A percentile compares a stretch with the other conserved stretches of the same genome.
These are phyloP conservation scores for Phytophthora chlamydospora DNA, from an alignment of 352 stramenopile species.

Conservation along the genomic window DNA sequence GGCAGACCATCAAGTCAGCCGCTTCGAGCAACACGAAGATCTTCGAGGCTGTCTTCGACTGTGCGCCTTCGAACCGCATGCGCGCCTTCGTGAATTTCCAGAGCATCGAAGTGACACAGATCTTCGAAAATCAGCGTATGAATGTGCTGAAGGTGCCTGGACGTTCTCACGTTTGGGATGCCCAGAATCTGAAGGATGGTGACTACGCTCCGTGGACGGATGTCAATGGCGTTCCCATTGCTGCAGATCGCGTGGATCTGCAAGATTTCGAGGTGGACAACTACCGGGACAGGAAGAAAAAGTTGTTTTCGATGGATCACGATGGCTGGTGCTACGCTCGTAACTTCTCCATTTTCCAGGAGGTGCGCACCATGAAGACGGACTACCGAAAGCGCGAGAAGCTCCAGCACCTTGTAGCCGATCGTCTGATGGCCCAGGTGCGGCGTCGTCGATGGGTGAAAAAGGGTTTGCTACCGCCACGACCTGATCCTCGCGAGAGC, in stretches of 20 bases:
- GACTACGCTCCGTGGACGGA: slow-evolving; percentile 89
- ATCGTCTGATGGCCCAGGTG: slow-evolving; percentile 85
- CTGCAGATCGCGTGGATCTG: slow-evolving; percentile 75
- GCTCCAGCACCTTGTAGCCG: slow-evolving; percentile 85
- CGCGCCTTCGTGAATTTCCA: slow-evolving; percentile 79
- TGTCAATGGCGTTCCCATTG: slow-evolving; percentile 84
- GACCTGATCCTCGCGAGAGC: slow-evolving; percentile 46
- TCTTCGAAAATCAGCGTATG: slow-evolving; percentile 89
- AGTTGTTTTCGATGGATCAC: slow-evolving; percentile 87
- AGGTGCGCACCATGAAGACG: slow-evolving; percentile 78
- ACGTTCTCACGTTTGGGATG: slow-evolving; percentile 74
- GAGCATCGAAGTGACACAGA: slow-evolving; percentile 81
- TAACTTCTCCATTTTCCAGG: slow-evolving; percentile 89
- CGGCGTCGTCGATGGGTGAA: slow-evolving; percentile 81
- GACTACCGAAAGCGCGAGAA: slow-evolving; percentile 84
- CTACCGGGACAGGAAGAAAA: slow-evolving; percentile 80
- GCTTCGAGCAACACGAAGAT: slow-evolving; percentile 76
- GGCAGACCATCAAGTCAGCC: slow-evolving; percentile 61
- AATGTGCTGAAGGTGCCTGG: slow-evolving; percentile 78
- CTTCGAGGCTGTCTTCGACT: slow-evolving; percentile 87
- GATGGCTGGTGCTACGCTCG: slow-evolving; percentile 88
- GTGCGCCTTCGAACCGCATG: slow-evolving; percentile 82
- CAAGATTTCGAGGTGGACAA: slow-evolving; percentile 83
- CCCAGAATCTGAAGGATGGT: slow-evolving; percentile 76
- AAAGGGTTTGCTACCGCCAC: slow-evolving; percentile 52